These are phyloP conservation scores for Drechslerella dactyloides DNA, from an alignment of 2,329 filamentous ascomycete species.

Conservation along the genomic window DNA sequence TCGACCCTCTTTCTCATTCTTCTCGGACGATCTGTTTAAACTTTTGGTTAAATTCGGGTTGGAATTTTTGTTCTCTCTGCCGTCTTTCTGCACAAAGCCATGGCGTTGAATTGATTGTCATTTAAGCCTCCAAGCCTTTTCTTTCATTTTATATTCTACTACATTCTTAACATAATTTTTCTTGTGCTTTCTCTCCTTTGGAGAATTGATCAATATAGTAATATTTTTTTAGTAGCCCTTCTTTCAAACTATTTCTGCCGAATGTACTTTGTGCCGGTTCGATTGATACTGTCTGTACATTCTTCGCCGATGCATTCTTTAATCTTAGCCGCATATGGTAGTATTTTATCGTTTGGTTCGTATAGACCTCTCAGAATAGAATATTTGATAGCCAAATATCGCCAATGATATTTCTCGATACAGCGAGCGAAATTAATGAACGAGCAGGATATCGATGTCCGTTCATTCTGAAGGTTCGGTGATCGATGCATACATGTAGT, in stretches of 20 bases:
- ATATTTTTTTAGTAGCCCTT: not conserved
- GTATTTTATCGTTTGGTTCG: not conserved
- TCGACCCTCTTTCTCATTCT: not conserved
- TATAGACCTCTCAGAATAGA: not conserved
- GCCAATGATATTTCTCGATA: not conserved
- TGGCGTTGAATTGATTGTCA: slow-evolving; percentile 13
- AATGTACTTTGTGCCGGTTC: not conserved
- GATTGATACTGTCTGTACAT: slow-evolving; percentile 1
- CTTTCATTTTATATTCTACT: slow-evolving; percentile 19
- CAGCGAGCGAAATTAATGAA: not conserved
- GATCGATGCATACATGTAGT: not conserved
- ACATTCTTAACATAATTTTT: slow-evolving; percentile 20
- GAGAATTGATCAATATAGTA: not conserved
- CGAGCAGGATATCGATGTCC: no score
- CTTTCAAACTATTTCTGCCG: no score
- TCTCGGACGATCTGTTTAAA: not conserved
- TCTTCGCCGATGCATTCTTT: slow-evolving; percentile 1
- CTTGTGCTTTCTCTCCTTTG: slow-evolving; percentile 10
- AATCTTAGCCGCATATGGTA: not conserved
- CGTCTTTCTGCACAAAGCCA: slow-evolving; percentile 9
- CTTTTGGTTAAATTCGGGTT: not conserved
- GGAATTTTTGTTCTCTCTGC: slow-evolving; percentile 4
- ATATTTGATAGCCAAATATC: not conserved
- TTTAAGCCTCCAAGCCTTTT: not conserved
- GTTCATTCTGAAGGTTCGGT: no score